These are phyloP conservation scores for Hymenoscyphus repandus DNA, from an alignment of 2,329 filamentous ascomycete genomes.

Conservation along the genomic window DNA sequence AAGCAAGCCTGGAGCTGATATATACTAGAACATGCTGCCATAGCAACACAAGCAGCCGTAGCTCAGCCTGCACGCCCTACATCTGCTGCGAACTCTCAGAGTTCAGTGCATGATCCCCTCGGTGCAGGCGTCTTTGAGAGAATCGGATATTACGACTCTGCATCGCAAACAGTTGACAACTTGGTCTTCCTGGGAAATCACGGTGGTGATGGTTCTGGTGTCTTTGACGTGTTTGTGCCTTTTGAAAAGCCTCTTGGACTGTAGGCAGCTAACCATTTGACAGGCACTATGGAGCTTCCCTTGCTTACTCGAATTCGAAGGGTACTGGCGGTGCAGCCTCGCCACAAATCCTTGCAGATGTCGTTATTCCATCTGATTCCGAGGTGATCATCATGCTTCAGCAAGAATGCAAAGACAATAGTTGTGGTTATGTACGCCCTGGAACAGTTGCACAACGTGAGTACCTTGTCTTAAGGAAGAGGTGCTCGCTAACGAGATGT, in stretches of 20 bases:
- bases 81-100: background rate
- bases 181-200: slow-evolving; percentile 54
- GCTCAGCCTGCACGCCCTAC: background rate
- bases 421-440: slow-evolving; percentile 44
- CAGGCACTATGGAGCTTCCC: slow-evolving; percentile 49
- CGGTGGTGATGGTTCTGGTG: slow-evolving; percentile 50
- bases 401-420: slow-evolving; percentile 40
- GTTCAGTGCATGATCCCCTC: slow-evolving; percentile 14
- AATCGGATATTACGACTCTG: slow-evolving; percentile 43
- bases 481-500: slow-evolving; percentile 10
- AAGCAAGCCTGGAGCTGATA: background rate
- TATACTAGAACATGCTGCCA: background rate
- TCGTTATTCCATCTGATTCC: slow-evolving; percentile 40
- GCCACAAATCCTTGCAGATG: slow-evolving; percentile 45
- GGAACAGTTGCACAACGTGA: slow-evolving; percentile 46
- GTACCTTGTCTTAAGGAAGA: slow-evolving; percentile 12
- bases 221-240: slow-evolving; percentile 42
- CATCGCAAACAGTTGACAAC: slow-evolving; percentile 40
- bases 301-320: slow-evolving; percentile 47
- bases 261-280: slow-evolving; percentile 6
- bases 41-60: background rate
- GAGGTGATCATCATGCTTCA: slow-evolving; percentile 49
- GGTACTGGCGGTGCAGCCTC: slow-evolving; percentile 41
- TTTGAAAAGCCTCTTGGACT: background rate
- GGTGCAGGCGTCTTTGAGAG: slow-evolving; percentile 27